Base-by-base conservation (phyloP, 306 rosid genomes). In the Vicia villosa region DNA sequence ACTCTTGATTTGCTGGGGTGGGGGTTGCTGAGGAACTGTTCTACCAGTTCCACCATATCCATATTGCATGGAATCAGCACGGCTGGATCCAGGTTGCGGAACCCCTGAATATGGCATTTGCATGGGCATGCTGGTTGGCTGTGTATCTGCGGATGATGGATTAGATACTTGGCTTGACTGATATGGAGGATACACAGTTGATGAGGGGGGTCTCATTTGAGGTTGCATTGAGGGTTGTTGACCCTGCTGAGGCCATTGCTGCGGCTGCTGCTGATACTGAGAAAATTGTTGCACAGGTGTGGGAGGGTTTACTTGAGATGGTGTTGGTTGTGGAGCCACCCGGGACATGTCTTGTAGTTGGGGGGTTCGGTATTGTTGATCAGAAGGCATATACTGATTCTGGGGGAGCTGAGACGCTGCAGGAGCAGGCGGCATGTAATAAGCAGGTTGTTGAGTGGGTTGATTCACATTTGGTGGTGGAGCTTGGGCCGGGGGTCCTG, bases 121-220 rank as follows among this genome's bases (percentile, higher is more conserved):
- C 99, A 95, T 89, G 8, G 96, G 81, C 92, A 91, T 84, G 88
- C 96, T 87, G 84, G 67, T 95, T 15, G 97, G 88, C 34, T 77
- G 75, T 50, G 87, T 56, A 54, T 95, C 99, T 0, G 87, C 51
- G n/a, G 89, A 83, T 63, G 90, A 69, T 67, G 81, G 80, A 66
- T 82, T 91, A 10, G 89, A 15, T 42, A 83, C 86, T 80, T 87
- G 99, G 74, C 52, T 83, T 32, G 88, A 83, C 19, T 84, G 71
- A 80, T 95, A 91, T 21, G 94, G 47, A 26, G 92, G 81, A 71
- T 91, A 95, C 19, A 81, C 85, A 42, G 77, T 10, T 51, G 87
- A 17, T 4, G 94, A 69, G 14, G 83, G 82, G 3, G 90, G 83
- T 62, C 98, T 82, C 30, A 87, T 72, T 72, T 83, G 97, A 63